Percentiles rank a stretch among this genome's conserved stretches.
Evolutionary conservation across 345 rosid species (phyloP).

Genomic region (Kernera saxatilis): DNA sequence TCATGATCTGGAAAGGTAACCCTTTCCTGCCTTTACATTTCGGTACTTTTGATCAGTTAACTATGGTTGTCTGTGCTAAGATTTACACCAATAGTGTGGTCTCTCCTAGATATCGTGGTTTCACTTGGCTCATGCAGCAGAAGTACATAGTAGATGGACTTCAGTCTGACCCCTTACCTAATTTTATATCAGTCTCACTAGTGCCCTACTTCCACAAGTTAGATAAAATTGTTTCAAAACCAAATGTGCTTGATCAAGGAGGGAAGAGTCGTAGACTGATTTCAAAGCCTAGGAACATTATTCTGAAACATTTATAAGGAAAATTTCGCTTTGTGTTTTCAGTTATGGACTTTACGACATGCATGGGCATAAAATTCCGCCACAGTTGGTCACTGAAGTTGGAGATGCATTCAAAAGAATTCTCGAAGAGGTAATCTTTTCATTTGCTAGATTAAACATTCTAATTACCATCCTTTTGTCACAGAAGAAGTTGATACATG

Average conservation of each 20-base stretch:
- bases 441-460: background rate
- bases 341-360: constrained; percentile 64
- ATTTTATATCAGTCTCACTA: background rate
- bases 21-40: background rate
- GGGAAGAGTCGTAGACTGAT: background rate
- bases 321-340: constrained; percentile 26
- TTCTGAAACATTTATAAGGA: constrained; percentile 7
- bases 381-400: constrained; percentile 57
- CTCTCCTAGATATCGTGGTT: background rate
- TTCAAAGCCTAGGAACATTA: background rate
- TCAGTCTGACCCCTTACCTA: background rate
- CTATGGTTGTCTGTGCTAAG: background rate
- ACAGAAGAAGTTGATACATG: background rate
- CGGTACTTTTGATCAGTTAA: background rate
- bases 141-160: background rate
- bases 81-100: background rate
- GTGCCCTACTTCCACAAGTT: background rate
- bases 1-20: constrained; percentile 91
- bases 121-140: background rate
- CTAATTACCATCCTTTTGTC: background rate
- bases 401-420: constrained; percentile 78
- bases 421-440: constrained; percentile 56
- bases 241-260: background rate
- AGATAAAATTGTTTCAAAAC: background rate
- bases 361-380: constrained; percentile 61